phyloP scores from a whole-genome alignment of 495 filamentous ascomycete species.

The Alectoria sarmentosa region DNA sequence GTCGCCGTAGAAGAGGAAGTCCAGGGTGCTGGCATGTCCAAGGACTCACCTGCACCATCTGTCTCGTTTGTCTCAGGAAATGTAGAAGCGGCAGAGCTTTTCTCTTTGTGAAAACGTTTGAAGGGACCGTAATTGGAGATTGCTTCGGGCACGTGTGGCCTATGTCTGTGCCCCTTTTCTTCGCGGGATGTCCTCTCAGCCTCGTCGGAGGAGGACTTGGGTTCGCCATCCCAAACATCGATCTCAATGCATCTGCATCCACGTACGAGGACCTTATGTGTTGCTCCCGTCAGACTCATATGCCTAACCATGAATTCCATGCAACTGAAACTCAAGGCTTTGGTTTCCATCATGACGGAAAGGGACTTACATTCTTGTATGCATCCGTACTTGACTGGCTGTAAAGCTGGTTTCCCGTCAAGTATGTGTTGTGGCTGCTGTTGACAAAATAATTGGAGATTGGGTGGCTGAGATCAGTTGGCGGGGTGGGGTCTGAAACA shows the following conservation, averaged over 20 bases:
- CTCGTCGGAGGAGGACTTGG: slow-evolving; percentile 33
- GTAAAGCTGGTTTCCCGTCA: slow-evolving; percentile 86
- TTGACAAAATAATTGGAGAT: slow-evolving; percentile 86
- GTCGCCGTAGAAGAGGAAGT: slow-evolving; percentile 28
- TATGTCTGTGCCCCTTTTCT: slow-evolving; percentile 23
- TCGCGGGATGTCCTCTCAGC: slow-evolving; percentile 28
- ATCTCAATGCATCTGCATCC: slow-evolving; percentile 95
- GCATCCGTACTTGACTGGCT: slow-evolving; percentile 73
- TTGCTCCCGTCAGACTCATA: slow-evolving; percentile 18
- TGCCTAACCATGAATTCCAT: not conserved
- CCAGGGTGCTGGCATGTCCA: slow-evolving; percentile 33
- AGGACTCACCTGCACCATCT: slow-evolving; percentile 12
- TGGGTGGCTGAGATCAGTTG: slow-evolving; percentile 54
- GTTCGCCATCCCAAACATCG: slow-evolving; percentile 87
- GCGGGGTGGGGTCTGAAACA: slow-evolving; percentile 32
- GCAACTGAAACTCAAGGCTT: not conserved
- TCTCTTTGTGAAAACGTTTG: slow-evolving; percentile 26
- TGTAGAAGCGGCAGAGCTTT: slow-evolving; percentile 25
- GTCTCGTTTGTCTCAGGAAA: slow-evolving; percentile 11
- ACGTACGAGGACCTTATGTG: slow-evolving; percentile 52
- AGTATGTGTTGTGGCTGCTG: slow-evolving; percentile 91
- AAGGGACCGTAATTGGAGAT: slow-evolving; percentile 17
- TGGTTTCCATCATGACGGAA: not conserved
- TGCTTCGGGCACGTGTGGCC: slow-evolving; percentile 13
- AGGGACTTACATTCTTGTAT: slow-evolving; percentile 65